Evolutionary conservation across 2,329 filamentous ascomycete species (phyloP).

Genomic region (Proliferodiscus dingleyae): DNA sequence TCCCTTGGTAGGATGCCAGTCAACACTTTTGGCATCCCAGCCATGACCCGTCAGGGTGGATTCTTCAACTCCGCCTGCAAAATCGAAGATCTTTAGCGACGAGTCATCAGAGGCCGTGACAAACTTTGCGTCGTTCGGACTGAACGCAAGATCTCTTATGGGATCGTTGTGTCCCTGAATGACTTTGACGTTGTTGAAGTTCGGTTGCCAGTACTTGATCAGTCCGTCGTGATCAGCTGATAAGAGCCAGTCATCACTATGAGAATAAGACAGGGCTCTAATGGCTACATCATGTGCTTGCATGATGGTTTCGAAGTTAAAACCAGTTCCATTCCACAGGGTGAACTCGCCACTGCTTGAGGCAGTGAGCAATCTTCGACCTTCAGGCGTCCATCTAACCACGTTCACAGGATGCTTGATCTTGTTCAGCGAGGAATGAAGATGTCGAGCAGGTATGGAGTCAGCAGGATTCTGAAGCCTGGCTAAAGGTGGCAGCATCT

Average conservation of each 20-base stretch:
- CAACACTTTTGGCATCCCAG: constrained; percentile 95
- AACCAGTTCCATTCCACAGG: constrained; percentile 96
- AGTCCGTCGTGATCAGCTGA: constrained; percentile 93
- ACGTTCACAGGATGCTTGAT: constrained; percentile 97
- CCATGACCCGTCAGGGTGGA: constrained; percentile 85
- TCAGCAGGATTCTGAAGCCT: constrained; percentile 71
- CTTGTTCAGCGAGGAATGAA: constrained; percentile 98
- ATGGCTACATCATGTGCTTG: constrained; percentile 91
- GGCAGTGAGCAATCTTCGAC: constrained; percentile 82
- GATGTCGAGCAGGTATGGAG: constrained; percentile 86
- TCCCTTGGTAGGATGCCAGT: constrained; percentile 96
- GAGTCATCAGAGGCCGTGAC: constrained; percentile 94
- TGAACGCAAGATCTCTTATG: constrained; percentile 86
- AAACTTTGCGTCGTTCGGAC: constrained; percentile 91
- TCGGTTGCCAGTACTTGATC: constrained; percentile 98
- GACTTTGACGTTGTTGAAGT: constrained; percentile 97
- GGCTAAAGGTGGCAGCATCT: constrained; percentile 85
- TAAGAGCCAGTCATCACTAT: constrained; percentile 94
- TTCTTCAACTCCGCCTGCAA: constrained; percentile 79
- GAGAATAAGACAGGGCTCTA: constrained; percentile 78
- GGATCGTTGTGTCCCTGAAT: constrained; percentile 88
- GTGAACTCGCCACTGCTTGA: constrained; percentile 98
- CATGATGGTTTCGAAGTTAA: constrained; percentile 99
- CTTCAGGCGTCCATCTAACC: constrained; percentile 95
- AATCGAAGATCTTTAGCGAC: constrained; percentile 92